Evolutionary conservation across 2,329 filamentous ascomycete genomes (phyloP).

Genomic region (Monilinia polystroma): DNA sequence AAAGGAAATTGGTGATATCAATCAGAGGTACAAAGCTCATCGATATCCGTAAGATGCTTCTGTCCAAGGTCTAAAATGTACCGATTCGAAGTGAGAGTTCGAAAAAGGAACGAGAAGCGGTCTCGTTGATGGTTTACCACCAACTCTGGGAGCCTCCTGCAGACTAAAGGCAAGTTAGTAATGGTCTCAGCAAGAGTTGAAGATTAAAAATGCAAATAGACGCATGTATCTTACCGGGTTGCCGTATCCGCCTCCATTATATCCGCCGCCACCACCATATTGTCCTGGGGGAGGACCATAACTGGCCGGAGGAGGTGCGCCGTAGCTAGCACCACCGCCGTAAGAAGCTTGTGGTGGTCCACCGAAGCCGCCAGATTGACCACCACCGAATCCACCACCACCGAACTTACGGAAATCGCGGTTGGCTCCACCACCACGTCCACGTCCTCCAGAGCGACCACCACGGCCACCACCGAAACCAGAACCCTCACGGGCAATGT

Average conservation of each 20-base stretch:
- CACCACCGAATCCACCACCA: conserved; percentile 47
- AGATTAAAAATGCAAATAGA: too few species aligned
- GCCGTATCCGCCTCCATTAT: conserved; percentile 53
- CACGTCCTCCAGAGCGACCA: conserved; percentile 66
- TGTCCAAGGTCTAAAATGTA: conserved; percentile 34
- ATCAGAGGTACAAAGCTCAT: conserved; percentile 29
- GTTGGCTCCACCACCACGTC: conserved; percentile 68
- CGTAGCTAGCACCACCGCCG: background rate
- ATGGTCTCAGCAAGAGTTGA: background rate
- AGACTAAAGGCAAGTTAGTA: conserved; percentile 34
- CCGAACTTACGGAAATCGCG: conserved; percentile 87
- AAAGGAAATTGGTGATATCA: conserved; percentile 25
- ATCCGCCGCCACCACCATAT: conserved; percentile 50
- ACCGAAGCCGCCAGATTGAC: conserved; percentile 50
- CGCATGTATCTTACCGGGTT: conserved; percentile 44
- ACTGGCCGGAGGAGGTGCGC: conserved; percentile 54
- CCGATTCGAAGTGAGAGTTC: conserved; percentile 25
- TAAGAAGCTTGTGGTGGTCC: conserved; percentile 36
- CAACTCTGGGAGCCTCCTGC: conserved; percentile 51
- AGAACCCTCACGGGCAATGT: conserved; percentile 90
- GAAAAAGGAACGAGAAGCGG: conserved; percentile 34
- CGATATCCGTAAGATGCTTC: conserved; percentile 36
- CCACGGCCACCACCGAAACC: conserved; percentile 72
- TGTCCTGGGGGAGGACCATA: conserved; percentile 48
- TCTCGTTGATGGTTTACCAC: conserved; percentile 48